These are phyloP conservation scores for Saturnispora dispora DNA, from an alignment of 805 yeast species.

Conservation along the genomic window DNA sequence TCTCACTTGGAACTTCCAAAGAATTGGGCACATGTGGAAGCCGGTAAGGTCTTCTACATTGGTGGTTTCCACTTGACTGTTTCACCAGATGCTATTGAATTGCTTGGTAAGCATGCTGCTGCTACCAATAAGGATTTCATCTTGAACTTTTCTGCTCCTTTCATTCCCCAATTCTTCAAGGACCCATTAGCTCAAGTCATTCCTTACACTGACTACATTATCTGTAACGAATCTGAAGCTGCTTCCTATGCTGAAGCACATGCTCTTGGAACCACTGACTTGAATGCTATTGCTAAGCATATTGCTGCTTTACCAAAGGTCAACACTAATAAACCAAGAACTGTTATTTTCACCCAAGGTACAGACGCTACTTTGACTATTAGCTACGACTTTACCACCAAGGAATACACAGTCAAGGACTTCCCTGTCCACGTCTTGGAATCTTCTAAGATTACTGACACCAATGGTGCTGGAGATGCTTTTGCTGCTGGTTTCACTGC, in stretches of 20 bases:
- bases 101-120: conserved; percentile 82
- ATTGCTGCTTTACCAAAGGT: conserved; percentile 74
- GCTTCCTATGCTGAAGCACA: conserved; percentile 88
- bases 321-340: conserved; percentile 61
- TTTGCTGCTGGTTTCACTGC: conserved; percentile 96
- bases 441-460: conserved; percentile 64
- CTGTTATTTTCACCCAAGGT: conserved; percentile 93
- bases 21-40: conserved; percentile 81
- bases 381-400: conserved; percentile 40
- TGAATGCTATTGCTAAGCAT: conserved; percentile 69
- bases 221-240: conserved; percentile 97
- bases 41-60: conserved; percentile 76
- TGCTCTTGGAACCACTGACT: conserved; percentile 49
- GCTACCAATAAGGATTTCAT: conserved; percentile 38
- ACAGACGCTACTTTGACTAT: conserved; percentile 82
- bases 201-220: conserved; percentile 83
- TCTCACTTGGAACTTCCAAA: conserved; percentile 80
- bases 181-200: conserved; percentile 71
- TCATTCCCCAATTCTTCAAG: conserved; percentile 92
- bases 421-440: conserved; percentile 69
- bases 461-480: conserved; percentile 99
- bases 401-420: conserved; percentile 38
- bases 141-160: conserved; percentile 92
- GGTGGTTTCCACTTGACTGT: conserved; percentile 99
- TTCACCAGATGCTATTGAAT: conserved; percentile 86